Base-by-base conservation (phyloP, 768 basidiomycete species). In the Phylloporus sp. region DNA sequence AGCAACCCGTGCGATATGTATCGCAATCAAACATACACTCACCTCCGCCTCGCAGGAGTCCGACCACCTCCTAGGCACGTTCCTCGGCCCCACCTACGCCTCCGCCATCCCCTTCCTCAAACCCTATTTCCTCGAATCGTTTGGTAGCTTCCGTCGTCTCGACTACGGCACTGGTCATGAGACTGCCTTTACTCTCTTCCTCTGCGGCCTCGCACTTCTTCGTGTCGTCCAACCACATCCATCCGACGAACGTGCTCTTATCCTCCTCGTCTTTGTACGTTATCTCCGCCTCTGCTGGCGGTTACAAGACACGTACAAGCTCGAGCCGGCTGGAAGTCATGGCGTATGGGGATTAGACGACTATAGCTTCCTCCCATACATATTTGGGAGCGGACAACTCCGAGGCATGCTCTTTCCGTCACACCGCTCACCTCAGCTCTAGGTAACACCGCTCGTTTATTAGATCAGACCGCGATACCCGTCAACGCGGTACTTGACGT, bases 121-220 rank as follows among this genome's bases (percentile, higher is more conserved):
- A 28, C 90, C 92, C 1, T 88, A 95, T 54, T 66, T 97, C 24
- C 57, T 86, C 44, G 73, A 80, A 3, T 85, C 92, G 1, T 97
- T 98, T 64, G 96, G 96, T 8, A 92, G 88, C 5, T 86, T 90
- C 58, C 76, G 78, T 11, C 80, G 96, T 44, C 81, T 98, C 70
- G 96, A 99, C 72, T 98, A 97, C 61, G 95, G 96, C 1, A 92
- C 90, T 4, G 96, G 96, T 1, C 96, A 99, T 58, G 96, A 98
- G 71, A 78, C 90, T 0, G 84, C 88, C 0, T 97, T 96, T 60
- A 80, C 78, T 7, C 69, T 94, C 15, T 86, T 90, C 49, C 74
- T 97, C 8, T 72, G 87, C 11, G 78, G 77, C 51, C 73, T 91
- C 44, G 74, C 80, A n/a, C 79, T 90, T 29, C 64, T 83, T 24